These are phyloP conservation scores for Kurtzmaniella cleridarum DNA, from an alignment of 805 yeast genomes.

Conservation along the genomic window DNA sequence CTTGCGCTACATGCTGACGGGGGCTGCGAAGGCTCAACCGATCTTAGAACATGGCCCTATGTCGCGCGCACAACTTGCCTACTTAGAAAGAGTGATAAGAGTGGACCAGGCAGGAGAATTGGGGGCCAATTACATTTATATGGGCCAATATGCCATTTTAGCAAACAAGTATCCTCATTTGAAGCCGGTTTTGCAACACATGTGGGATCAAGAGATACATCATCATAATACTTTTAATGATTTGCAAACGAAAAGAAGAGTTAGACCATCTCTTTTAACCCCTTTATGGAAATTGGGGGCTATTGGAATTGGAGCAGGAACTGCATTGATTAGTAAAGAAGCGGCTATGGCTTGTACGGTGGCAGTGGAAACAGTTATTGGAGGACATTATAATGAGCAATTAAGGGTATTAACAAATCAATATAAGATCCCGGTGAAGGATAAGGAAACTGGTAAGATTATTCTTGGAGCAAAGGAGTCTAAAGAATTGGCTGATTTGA, in stretches of 20 bases:
- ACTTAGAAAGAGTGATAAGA: conserved; percentile 67
- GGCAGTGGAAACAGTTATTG: conserved; percentile 97
- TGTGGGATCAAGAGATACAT: conserved; percentile 97
- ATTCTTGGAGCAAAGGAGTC: conserved; percentile 30
- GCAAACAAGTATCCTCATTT: conserved; percentile 66
- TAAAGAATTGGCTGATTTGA: conserved; percentile 54
- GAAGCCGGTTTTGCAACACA: conserved; percentile 77
- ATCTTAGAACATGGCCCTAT: conserved; percentile 30
- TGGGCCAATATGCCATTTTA: conserved; percentile 81
- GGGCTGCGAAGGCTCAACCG: background rate
- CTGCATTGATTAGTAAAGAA: conserved; percentile 83
- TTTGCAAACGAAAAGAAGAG: conserved; percentile 70
- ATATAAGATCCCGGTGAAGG: conserved; percentile 42
- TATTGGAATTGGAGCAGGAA: conserved; percentile 74
- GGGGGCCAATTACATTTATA: conserved; percentile 90
- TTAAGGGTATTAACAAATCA: conserved; percentile 69
- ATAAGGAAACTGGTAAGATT: conserved; percentile 28
- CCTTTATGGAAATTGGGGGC: conserved; percentile 96
- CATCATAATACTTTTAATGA: conserved; percentile 83
- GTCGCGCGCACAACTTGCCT: conserved; percentile 60
- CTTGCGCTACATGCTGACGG: no score
- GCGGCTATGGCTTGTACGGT: conserved; percentile 99
- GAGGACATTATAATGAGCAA: conserved; percentile 91
- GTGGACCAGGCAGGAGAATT: conserved; percentile 98
- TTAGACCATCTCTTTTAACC: conserved; percentile 85